phyloP scores from a whole-genome alignment of 495 filamentous ascomycete species.

The Pyrenopolyporus hunteri region DNA sequence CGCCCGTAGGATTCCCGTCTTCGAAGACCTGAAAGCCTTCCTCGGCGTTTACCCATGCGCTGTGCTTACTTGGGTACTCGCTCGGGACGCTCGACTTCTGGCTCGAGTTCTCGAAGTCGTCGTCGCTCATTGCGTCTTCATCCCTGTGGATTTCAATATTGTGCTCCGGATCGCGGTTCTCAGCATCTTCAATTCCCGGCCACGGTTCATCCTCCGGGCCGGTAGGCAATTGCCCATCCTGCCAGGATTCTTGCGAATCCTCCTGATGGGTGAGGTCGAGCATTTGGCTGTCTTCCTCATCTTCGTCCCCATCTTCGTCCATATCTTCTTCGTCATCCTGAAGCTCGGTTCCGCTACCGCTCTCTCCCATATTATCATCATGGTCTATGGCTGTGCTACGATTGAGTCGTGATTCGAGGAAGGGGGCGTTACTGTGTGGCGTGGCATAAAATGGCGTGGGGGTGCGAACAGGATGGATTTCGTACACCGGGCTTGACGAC shows the following conservation, averaged over 20 bases:
- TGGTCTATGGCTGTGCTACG: slow-evolving; percentile 16
- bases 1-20: slow-evolving; percentile 47
- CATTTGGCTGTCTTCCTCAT: slow-evolving; percentile 35
- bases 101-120: slow-evolving; percentile 36
- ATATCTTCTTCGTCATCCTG: slow-evolving; percentile 41
- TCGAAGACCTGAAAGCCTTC: slow-evolving; percentile 54
- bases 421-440: slow-evolving; percentile 58
- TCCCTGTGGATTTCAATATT: slow-evolving; percentile 34
- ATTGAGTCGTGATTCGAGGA: slow-evolving; percentile 22
- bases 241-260: slow-evolving; percentile 32
- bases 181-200: slow-evolving; percentile 53
- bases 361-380: slow-evolving; percentile 36
- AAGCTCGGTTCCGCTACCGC: slow-evolving; percentile 45
- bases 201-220: slow-evolving; percentile 51
- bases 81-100: slow-evolving; percentile 46
- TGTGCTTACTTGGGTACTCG: slow-evolving; percentile 50
- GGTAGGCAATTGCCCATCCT: slow-evolving; percentile 30
- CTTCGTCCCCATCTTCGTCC: slow-evolving; percentile 35
- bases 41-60: slow-evolving; percentile 30
- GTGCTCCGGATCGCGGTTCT: slow-evolving; percentile 49
- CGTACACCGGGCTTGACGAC: slow-evolving; percentile 46
- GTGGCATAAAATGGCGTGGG: slow-evolving; percentile 61
- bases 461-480: slow-evolving; percentile 40
- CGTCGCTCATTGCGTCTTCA: slow-evolving; percentile 25
- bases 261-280: slow-evolving; percentile 28